These are phyloP conservation scores for Ophiostoma quercus DNA, from an alignment of 2,329 filamentous ascomycete species.

Conservation along the genomic window DNA sequence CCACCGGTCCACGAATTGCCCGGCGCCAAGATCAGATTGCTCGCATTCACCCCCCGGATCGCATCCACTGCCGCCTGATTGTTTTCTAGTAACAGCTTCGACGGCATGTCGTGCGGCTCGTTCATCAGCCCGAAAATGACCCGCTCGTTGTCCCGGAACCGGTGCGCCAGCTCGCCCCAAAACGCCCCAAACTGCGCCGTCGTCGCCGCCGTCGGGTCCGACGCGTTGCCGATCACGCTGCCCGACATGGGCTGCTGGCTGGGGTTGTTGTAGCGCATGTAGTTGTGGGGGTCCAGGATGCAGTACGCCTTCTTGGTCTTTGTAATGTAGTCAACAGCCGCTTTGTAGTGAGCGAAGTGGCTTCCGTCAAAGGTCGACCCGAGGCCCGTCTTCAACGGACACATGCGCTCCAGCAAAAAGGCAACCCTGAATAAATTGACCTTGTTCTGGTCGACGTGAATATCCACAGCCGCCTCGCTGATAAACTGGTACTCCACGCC, in stretches of 20 bases:
- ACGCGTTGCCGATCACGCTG: conserved; percentile 45
- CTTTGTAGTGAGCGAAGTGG: conserved; percentile 17
- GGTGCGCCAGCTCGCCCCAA: conserved; percentile 44
- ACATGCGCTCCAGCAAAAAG: not conserved
- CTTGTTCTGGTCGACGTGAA: not conserved
- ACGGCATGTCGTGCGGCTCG: conserved; percentile 48
- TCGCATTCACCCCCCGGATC: conserved; percentile 32
- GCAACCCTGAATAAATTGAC: not conserved
- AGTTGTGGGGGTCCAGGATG: conserved; percentile 49
- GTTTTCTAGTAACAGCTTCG: conserved; percentile 42
- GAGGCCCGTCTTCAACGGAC: not conserved
- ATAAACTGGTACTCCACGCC: conserved; percentile 32
- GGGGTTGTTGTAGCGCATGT: conserved; percentile 51
- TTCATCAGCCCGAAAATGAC: conserved; percentile 50
- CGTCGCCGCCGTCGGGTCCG: conserved; percentile 42
- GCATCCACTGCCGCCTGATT: conserved; percentile 44
- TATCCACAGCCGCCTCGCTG: not conserved
- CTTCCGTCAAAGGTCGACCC: not conserved
- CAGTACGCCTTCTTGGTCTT: conserved; percentile 42
- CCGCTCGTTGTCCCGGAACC: conserved; percentile 43
- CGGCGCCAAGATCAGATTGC: not conserved
- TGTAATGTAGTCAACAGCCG: conserved; percentile 48
- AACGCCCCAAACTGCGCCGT: conserved; percentile 45
- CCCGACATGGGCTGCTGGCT: conserved; percentile 44
- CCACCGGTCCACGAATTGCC: not conserved